phyloP scores from a whole-genome alignment of 441 rosid species.

The Aquilaria agallochum region DNA sequence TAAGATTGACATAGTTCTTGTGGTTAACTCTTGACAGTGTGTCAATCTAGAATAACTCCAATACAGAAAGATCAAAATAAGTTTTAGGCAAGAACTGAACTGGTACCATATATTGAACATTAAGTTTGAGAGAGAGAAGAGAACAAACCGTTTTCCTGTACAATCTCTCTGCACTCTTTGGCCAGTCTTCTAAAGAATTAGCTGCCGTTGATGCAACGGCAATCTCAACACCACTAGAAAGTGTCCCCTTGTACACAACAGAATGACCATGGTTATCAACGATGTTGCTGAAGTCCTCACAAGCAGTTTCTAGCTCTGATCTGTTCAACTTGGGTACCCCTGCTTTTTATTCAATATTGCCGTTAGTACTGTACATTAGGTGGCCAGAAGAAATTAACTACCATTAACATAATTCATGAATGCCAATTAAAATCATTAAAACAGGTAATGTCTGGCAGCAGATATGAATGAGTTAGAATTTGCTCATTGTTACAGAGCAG shows the following conservation, averaged over 20 bases:
- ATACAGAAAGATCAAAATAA: background rate
- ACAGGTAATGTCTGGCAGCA: too few species aligned
- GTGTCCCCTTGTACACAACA: conserved; percentile 75
- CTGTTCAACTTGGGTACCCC: conserved; percentile 95
- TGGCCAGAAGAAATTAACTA: too few species aligned
- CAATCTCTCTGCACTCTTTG: conserved; percentile 46
- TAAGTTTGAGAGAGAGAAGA: too few species aligned
- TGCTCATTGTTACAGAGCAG: too few species aligned
- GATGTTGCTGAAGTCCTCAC: conserved; percentile 93
- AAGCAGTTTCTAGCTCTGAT: conserved; percentile 78
- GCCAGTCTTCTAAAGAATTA: conserved; percentile 51
- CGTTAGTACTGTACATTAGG: too few species aligned
- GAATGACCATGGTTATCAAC: conserved; percentile 40
- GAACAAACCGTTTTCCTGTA: conserved; percentile 57
- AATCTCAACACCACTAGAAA: conserved; percentile 89
- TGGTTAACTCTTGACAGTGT: conserved; percentile 70
- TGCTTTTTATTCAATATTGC: conserved; percentile 17
- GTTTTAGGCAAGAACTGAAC: background rate
- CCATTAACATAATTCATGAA: too few species aligned
- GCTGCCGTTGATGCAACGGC: conserved; percentile 59
- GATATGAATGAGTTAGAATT: too few species aligned
- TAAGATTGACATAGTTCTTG: conserved; percentile 88
- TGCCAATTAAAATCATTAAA: too few species aligned
- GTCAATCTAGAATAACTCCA: conserved; percentile 44
- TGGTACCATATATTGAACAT: too few species aligned